Percentiles rank a stretch among this genome's conserved stretches.
These are phyloP conservation scores for Cyclaneusma minus DNA, from an alignment of 2,329 filamentous ascomycete species.

Conservation along the genomic window DNA sequence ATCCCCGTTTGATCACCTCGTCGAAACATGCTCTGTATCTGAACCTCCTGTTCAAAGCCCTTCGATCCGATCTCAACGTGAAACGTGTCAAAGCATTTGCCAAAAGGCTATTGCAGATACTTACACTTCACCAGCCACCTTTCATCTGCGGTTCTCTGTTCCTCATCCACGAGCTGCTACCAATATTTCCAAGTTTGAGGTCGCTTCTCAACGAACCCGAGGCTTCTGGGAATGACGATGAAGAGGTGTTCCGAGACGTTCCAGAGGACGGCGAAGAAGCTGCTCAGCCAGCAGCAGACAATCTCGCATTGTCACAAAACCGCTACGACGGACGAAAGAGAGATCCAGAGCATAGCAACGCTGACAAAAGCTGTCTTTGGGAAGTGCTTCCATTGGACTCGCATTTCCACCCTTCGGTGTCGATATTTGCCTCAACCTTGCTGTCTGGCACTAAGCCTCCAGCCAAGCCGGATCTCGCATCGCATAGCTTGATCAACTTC, in stretches of 20 bases:
- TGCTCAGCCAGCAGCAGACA: slow-evolving; percentile 12
- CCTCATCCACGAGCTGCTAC: slow-evolving; percentile 66
- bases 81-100: slow-evolving; percentile 91
- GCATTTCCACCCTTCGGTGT: slow-evolving; percentile 90
- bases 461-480: slow-evolving; percentile 77
- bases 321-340: slow-evolving; percentile 80
- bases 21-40: slow-evolving; percentile 94
- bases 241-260: slow-evolving; percentile 42
- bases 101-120: slow-evolving; percentile 78
- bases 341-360: slow-evolving; percentile 81
- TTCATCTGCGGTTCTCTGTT: slow-evolving; percentile 92
- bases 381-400: slow-evolving; percentile 62
- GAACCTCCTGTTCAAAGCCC: slow-evolving; percentile 73
- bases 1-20: slow-evolving; percentile 73
- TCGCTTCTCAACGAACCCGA: slow-evolving; percentile 70
- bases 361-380: slow-evolving; percentile 88
- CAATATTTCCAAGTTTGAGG: slow-evolving; percentile 64
- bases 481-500: slow-evolving; percentile 88
- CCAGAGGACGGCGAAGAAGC: slow-evolving; percentile 35
- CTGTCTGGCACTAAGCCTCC: slow-evolving; percentile 55
- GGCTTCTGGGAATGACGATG: slow-evolving; percentile 51
- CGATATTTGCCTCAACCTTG: slow-evolving; percentile 62
- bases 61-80: slow-evolving; percentile 82
- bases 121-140: slow-evolving; percentile 77
- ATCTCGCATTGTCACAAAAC: slow-evolving; percentile 14